Base-by-base conservation (phyloP, 2,329 filamentous ascomycete species). In the Ophiosphaerella herpotricha region DNA sequence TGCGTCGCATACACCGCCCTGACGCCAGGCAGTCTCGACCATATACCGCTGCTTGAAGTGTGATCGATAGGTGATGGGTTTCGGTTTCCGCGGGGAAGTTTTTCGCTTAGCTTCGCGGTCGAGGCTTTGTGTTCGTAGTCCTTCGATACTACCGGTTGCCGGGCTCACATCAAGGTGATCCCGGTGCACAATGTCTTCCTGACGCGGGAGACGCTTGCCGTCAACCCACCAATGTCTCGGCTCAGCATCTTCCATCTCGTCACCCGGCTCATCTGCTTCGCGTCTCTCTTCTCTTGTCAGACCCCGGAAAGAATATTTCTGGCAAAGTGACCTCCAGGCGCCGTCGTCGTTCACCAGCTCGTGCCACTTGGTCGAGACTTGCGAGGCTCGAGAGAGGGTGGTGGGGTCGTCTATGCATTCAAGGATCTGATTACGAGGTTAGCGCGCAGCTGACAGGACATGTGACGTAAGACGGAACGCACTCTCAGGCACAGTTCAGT, bases 41-140 rank as follows among this genome's bases (percentile, higher is more conserved):
- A 97, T 85, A 72, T 97, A 97, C 67, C 91, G 84, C 71, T 97
- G 92, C 74, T 97, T 97, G 79, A 99, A 99, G 74, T 97, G 93
- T 5, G 90, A 95, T 67, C 95, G 91, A 77, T 97, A 97, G 1
- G 91, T 93, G 61, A 87, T 86, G 24, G 90, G 81, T 60, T 87
- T 88, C 6, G 73, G 85, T 77, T 77, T 86, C 21, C 66, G 60
- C 13, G 61, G 57, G 8, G 58, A 59, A 7, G 55, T 46, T 43
- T 61, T 73, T 14, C 71, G 60, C 47, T 75, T 75, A 6, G 74
- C 73, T 13, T 61, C 61, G 26, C 79, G 81, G 50, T 88, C 85
- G 21, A 86, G 79, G 61, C 81, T 86, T 48, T 80, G 80, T 57
- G 58, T 82, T 72, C 58, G 75, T 36, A 84, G 65, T 43, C 58